Conservation (phyloP, 371 early-diverging fungal genomes). For the Rhizopus arrhizus region DNA sequence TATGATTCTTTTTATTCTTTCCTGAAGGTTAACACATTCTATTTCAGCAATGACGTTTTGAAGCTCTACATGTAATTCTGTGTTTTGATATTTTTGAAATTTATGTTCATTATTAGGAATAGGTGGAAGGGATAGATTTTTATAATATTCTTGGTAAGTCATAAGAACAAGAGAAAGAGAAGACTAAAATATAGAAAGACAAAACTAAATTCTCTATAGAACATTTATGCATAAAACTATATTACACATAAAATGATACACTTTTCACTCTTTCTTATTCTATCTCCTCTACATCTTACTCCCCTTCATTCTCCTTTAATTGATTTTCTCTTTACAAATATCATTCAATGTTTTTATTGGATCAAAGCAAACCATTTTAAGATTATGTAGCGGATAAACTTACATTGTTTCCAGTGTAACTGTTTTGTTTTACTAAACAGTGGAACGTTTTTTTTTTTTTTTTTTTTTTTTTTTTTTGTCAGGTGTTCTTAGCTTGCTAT, state of each 20-base stretch:
- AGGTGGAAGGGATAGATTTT: constrained; percentile 17
- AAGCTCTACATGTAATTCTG: constrained; percentile 5
- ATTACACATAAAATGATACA: no score
- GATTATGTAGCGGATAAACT: no score
- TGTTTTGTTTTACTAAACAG: no score
- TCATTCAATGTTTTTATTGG: no score
- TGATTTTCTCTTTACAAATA: background rate
- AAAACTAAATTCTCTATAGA: no score
- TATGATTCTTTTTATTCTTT: constrained; percentile 5
- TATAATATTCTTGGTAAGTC: constrained; percentile 15
- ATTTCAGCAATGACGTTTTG: constrained; percentile 5
- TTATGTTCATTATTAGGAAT: background rate
- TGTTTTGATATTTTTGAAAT: constrained; percentile 11
- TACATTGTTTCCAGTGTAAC: no score
- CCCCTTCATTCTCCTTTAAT: constrained; percentile 1
- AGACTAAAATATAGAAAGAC: no score
- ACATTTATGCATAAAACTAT: no score
- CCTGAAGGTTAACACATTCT: constrained; percentile 14
- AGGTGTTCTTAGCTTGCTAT: no score
- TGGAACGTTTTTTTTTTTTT: no score
- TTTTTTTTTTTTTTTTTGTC: no score
- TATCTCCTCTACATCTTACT: background rate
- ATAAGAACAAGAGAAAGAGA: constrained; percentile 3
- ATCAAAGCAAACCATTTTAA: no score
- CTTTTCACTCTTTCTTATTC: background rate